Percentiles rank a stretch among this genome's conserved stretches.
These are phyloP conservation scores for Zopfia rhizophila DNA, from an alignment of 2,329 filamentous ascomycete species.

Conservation along the genomic window DNA sequence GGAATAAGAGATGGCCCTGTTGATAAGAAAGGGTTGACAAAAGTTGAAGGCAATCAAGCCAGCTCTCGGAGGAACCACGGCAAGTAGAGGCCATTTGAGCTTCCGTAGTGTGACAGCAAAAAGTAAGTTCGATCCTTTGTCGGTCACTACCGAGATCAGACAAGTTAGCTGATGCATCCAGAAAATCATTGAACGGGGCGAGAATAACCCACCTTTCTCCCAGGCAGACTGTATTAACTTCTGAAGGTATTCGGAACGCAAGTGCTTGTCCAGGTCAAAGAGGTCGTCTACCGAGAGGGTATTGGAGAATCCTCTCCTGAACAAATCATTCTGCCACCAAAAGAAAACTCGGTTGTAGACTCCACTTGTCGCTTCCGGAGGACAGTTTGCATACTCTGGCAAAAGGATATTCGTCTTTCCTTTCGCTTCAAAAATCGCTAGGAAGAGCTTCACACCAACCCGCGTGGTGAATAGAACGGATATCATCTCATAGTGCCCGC, in stretches of 20 bases:
- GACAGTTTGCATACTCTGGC: constrained; percentile 51
- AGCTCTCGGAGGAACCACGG: constrained; percentile 39
- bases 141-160: constrained; percentile 20
- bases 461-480: constrained; percentile 56
- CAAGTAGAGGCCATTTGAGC: constrained; percentile 43
- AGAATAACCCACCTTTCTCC: constrained; percentile 51
- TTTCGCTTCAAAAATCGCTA: constrained; percentile 57
- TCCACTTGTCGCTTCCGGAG: constrained; percentile 63
- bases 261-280: constrained; percentile 57
- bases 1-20: constrained; percentile 41
- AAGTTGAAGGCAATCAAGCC: constrained; percentile 50
- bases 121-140: constrained; percentile 33
- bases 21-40: constrained; percentile 49
- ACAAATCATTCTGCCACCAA: constrained; percentile 65
- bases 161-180: constrained; percentile 8
- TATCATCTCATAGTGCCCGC: constrained; percentile 47
- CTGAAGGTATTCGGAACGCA: constrained; percentile 55
- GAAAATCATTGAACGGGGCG: background rate
- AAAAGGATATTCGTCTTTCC: constrained; percentile 58
- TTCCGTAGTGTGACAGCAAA: constrained; percentile 36
- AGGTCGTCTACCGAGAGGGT: constrained; percentile 58
- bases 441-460: constrained; percentile 55
- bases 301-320: constrained; percentile 60
- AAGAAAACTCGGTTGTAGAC: constrained; percentile 62
- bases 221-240: constrained; percentile 51